Evolutionary conservation across 306 rosid genomes (phyloP).

Genomic region (Arachis hypogaea): DNA sequence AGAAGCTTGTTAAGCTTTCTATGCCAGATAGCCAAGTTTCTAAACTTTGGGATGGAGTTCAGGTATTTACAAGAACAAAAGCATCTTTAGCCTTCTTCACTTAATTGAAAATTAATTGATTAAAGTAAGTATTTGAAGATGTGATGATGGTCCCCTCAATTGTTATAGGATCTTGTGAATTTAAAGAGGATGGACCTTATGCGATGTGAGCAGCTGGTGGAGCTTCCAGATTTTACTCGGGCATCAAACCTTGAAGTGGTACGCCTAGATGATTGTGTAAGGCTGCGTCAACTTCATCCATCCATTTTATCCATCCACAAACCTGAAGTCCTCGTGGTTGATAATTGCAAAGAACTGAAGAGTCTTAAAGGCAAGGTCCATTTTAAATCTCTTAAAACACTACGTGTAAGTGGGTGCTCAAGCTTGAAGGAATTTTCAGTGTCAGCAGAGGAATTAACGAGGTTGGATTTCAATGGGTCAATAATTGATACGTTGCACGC

Average conservation of each 20-base stretch:
- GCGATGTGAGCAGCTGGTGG: neutral
- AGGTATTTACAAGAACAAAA: neutral
- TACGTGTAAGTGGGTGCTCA: neutral
- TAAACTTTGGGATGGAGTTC: neutral
- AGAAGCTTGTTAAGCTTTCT: too few relatives aligned
- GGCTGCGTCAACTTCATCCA: neutral
- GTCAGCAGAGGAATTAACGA: too few relatives aligned
- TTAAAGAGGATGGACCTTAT: neutral
- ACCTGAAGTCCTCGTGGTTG: neutral
- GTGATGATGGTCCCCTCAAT: too few relatives aligned
- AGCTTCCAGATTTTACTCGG: neutral
- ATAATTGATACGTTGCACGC: too few relatives aligned
- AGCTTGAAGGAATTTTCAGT: neutral
- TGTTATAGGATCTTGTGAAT: too few relatives aligned
- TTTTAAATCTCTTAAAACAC: neutral
- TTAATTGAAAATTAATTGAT: too few relatives aligned
- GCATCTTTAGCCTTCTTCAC: too few relatives aligned
- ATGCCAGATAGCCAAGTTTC: too few relatives aligned
- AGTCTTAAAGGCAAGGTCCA: neutral
- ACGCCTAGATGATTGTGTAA: rapidly evolving
- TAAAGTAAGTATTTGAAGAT: too few relatives aligned
- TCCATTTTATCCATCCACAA: neutral
- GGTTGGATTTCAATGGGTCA: too few relatives aligned
- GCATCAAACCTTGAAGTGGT: neutral
- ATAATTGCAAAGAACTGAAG: neutral